These are phyloP conservation scores for Typha latifolia DNA, from an alignment of 176 grass and related monocot genomes.

Conservation along the genomic window DNA sequence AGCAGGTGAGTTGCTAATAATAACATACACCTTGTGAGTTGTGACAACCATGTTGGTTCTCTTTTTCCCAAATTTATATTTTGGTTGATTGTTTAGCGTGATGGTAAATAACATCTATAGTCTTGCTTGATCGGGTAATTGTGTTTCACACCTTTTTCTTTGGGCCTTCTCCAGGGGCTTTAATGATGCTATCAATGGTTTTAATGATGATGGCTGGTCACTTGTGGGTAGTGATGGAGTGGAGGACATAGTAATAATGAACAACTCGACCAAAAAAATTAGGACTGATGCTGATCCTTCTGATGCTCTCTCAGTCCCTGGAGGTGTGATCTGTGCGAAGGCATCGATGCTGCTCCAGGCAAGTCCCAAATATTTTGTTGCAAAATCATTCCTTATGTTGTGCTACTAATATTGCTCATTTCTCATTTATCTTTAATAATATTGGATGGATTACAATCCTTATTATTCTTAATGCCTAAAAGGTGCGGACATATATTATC, in stretches of 20 bases:
- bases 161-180: constrained; percentile 59
- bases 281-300: constrained; percentile 25
- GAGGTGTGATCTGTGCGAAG: constrained; percentile 92
- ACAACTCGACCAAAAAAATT: constrained; percentile 66
- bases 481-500: too few relatives aligned
- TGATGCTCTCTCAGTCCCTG: constrained; percentile 50
- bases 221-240: constrained; percentile 67
- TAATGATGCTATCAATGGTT: constrained; percentile 93
- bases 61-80: too few relatives aligned
- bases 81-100: neutral
- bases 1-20: constrained; percentile 52
- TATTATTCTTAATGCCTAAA: too few relatives aligned
- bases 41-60: neutral
- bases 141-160: neutral
- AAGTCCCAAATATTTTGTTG: constrained; percentile 14
- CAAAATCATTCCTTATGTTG: constrained; percentile 4
- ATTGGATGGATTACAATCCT: too few relatives aligned
- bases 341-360: constrained; percentile 97
- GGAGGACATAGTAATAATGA: constrained; percentile 79
- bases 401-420: neutral
- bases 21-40: neutral
- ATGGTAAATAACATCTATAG: neutral
- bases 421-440: neutral
- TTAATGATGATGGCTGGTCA: constrained; percentile 98
- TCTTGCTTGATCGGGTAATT: neutral